A percentile compares a stretch with the other conserved stretches of the same genome.
Conservation (phyloP, 106 monocot species). For the Dioscorea dumetorum region DNA sequence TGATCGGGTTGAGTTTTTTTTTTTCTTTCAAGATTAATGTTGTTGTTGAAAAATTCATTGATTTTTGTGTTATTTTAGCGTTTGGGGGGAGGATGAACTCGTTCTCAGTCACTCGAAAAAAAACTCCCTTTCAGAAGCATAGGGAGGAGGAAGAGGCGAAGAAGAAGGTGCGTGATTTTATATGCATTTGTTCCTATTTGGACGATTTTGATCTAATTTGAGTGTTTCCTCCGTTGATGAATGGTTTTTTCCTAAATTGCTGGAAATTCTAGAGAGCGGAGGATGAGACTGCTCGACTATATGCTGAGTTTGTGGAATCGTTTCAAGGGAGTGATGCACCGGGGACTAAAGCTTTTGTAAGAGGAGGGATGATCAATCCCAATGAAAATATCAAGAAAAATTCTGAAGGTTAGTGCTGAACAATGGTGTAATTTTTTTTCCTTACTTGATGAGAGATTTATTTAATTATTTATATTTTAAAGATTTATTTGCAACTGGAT, state of each 20-base stretch:
- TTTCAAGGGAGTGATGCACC: slow-evolving; percentile 74
- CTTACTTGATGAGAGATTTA: not conserved
- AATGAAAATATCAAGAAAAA: slow-evolving; percentile 71
- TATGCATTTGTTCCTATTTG: not conserved
- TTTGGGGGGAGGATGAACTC: too few species aligned
- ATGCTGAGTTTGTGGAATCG: slow-evolving; percentile 95
- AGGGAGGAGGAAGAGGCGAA: slow-evolving; percentile 96
- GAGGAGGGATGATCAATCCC: slow-evolving; percentile 88
- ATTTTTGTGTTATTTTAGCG: too few species aligned
- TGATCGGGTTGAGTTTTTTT: too few species aligned
- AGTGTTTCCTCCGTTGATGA: too few species aligned
- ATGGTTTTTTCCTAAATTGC: too few species aligned
- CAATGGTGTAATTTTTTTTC: not conserved
- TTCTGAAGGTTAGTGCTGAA: slow-evolving; percentile 68
- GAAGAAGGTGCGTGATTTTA: slow-evolving; percentile 60
- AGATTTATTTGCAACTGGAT: slow-evolving; percentile 14
- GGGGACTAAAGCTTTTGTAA: slow-evolving; percentile 86
- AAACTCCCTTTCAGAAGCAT: slow-evolving; percentile 90
- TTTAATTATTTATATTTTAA: slow-evolving; percentile 12
- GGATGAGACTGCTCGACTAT: slow-evolving; percentile 85
- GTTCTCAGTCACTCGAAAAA: slow-evolving; percentile 36
- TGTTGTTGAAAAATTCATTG: too few species aligned
- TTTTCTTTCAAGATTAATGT: too few species aligned
- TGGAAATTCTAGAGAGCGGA: slow-evolving; percentile 64
- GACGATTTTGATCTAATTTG: too few species aligned